phyloP scores from a whole-genome alignment of 148 eudicot species.

The Polygonum maritimum region DNA sequence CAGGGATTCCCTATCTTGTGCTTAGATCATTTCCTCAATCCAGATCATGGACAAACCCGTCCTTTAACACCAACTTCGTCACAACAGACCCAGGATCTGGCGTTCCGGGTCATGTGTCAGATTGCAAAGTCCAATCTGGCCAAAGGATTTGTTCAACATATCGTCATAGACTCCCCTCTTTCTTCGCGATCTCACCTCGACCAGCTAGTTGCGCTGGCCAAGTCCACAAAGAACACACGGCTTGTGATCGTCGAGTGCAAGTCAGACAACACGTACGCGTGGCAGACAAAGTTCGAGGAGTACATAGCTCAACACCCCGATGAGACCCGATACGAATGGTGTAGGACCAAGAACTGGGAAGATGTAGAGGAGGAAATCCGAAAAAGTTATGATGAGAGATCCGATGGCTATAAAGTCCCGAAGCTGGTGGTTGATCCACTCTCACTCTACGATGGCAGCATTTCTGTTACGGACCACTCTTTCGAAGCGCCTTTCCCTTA shows the following conservation, averaged over 20 bases:
- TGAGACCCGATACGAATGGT: not conserved
- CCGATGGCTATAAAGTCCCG: not conserved
- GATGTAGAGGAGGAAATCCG: not conserved
- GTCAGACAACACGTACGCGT: not conserved
- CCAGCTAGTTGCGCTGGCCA: not conserved
- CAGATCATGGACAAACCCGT: no score
- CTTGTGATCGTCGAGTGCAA: not conserved
- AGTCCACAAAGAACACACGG: not conserved
- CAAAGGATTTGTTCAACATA: not conserved
- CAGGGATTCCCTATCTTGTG: not conserved
- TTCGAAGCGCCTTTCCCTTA: not conserved
- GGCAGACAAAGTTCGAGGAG: not conserved
- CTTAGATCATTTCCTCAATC: not conserved
- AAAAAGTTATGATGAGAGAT: not conserved
- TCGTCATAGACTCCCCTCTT: not conserved
- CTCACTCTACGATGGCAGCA: not conserved
- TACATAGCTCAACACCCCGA: not conserved
- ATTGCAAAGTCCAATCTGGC: not conserved
- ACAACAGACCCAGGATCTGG: not conserved
- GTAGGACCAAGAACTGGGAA: not conserved
- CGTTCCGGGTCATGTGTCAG: not conserved
- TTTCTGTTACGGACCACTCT: no score
- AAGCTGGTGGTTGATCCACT: not conserved
- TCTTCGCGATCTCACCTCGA: not conserved
- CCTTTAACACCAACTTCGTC: no score